Base-by-base conservation (phyloP, 495 filamentous ascomycete species). In the Pyrenula massariospora region DNA sequence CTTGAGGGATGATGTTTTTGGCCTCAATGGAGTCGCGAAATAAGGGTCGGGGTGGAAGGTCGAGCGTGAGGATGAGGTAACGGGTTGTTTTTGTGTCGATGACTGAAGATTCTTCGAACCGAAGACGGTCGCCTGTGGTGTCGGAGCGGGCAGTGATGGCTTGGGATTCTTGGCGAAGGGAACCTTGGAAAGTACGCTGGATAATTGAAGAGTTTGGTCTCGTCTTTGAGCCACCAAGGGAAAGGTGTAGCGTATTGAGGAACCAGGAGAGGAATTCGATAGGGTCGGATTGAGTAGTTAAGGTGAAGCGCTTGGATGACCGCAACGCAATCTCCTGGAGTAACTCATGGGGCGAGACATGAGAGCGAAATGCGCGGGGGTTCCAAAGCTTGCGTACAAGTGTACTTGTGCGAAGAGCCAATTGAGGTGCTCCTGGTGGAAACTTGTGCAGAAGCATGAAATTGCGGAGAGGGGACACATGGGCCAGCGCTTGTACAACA, bases 361-460 rank as follows among this genome's bases (percentile, higher is more conserved):
- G 93, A 11, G 85, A 84, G 68, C 95, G 93, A 78, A 99, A 99
- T 47, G 93, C 93, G 60, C 87, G 86, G 3, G 91, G 88, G 60
- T 99, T 99, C 93, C 93, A 99, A 57, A 99, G 86, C 72, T 99
- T 99, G 59, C 93, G 87, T 53, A 96, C 84, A 51, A 99, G 78
- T 50, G 91, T 93, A 48, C 87, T 86, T 61, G 93, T 90, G 24
- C 94, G 86, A 65, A 96, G 77, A 12, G 76, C 81, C 22, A 86
- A 68, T 57, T 85, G 78, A 10, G 82, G 78, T 51, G 73, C 75
- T 12, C 68, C 70, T 20, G 68, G 67, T 5, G 73, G 66, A 52
- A 76, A 76, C 3, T 74, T 60, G 69, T 95, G 89, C 2, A 96
- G 81, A 65, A 99, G 84, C 70, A 96, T 84, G 71, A 82, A 96